Base-by-base conservation (phyloP, 106 monocot genomes). In the Chionographis japonica region DNA sequence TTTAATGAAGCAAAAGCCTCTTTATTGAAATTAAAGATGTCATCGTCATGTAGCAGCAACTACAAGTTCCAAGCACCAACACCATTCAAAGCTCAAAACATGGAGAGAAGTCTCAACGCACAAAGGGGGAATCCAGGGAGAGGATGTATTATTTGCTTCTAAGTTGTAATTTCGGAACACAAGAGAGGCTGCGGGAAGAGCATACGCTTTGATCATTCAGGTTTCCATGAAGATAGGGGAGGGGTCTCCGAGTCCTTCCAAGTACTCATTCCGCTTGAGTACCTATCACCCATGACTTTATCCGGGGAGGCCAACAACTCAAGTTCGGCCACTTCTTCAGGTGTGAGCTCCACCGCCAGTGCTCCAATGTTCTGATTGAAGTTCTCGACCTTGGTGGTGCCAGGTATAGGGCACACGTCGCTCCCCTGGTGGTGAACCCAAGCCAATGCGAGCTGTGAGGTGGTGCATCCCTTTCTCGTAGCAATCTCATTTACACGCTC, bases 321-420 rank as follows among this genome's bases (percentile, higher is more conserved):
- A 13, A 85, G 81, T 27, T 81, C 67, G 12, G 78, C 81, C 63
- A 85, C 72, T 40, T 85, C 85, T 50, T 83, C 71, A 4, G 78
- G 41, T 0, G 85, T 68, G 12, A 85, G 77, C 19, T 75, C 72
- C 11, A 85, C 63, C 3, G 78, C 67, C 3, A 81, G 59, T 55
- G 85, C 85, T 40, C 72, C 72, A n/a, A 85, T 72, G 37, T 85
- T 81, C 67, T 81, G 78, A 20, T 81, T 66, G 63, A 85, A 74
- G 64, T 85, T 85, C 50, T 77, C 70, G 37, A 85, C 74, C 74
- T 85, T 85, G 1, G 80, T 85, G n/a, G 80, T 85, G 54, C 85
- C 81, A 14, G 85, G 85, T 50, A 83, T 83, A 37, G 83, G 78
- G 50, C 63, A 64, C 5, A 83, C 83, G 54, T 83, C 73, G 20